Evolutionary conservation across 2,329 filamentous ascomycete genomes (phyloP).

Genomic region (Lomentospora prolificans): DNA sequence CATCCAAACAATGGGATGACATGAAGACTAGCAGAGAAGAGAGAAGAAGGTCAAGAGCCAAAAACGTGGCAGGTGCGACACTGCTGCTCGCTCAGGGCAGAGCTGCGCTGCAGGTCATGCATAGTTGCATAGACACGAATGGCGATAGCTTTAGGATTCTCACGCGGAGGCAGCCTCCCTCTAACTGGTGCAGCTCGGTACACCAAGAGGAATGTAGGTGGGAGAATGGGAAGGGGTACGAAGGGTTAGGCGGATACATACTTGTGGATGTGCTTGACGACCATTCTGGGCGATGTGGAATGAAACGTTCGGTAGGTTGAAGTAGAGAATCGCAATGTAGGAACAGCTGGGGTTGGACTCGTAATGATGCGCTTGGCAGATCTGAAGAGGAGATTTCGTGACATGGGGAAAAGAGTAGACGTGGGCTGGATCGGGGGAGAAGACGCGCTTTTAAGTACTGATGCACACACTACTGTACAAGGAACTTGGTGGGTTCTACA

Average conservation of each 20-base stretch:
- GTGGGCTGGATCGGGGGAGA: not conserved
- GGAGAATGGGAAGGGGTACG: not conserved
- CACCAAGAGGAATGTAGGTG: too few relatives aligned
- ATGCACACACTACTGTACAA: not conserved
- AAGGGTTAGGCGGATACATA: not conserved
- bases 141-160: too few relatives aligned
- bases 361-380: not conserved
- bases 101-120: too few relatives aligned
- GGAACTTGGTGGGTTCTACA: not conserved
- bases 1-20: not conserved
- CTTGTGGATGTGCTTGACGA: slow-evolving; percentile 1
- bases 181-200: too few relatives aligned
- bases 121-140: too few relatives aligned
- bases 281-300: slow-evolving; percentile 5
- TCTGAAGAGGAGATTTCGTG: slow-evolving; percentile 3
- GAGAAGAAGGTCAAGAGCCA: not conserved
- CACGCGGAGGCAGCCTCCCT: too few relatives aligned
- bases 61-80: too few relatives aligned
- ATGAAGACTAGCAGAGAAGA: not conserved
- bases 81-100: too few relatives aligned
- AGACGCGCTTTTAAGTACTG: slow-evolving; percentile 3
- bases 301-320: slow-evolving; percentile 1
- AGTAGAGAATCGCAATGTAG: not conserved
- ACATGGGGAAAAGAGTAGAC: not conserved
- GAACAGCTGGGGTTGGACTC: not conserved